These are phyloP conservation scores for Tulasnella sp. DNA, from an alignment of 768 basidiomycete species.

Conservation along the genomic window DNA sequence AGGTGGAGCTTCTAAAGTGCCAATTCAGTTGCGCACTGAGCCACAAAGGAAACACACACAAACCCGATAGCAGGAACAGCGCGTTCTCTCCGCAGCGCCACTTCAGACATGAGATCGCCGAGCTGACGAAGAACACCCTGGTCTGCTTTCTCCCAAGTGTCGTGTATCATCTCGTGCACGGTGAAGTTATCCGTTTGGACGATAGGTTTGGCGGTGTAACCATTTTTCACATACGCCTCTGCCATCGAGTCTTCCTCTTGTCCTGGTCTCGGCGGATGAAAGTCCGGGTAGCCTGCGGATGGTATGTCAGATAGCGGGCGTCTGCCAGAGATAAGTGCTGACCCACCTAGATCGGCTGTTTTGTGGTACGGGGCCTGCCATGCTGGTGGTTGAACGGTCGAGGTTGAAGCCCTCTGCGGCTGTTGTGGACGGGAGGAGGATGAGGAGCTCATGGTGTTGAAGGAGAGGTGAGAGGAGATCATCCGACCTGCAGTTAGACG, in stretches of 20 bases:
- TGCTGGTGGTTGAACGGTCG: constrained; percentile 36
- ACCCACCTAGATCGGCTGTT: constrained; percentile 57
- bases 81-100: constrained; percentile 53
- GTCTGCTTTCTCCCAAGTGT: constrained; percentile 38
- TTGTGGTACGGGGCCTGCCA: constrained; percentile 63
- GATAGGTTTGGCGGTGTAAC: constrained; percentile 34
- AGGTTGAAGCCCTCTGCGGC: neutral
- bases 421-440: constrained; percentile 1
- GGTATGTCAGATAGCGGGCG: neutral
- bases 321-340: neutral
- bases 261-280: constrained; percentile 59
- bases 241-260: constrained; percentile 69
- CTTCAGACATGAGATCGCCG: constrained; percentile 51
- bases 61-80: constrained; percentile 46
- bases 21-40: neutral
- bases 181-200: constrained; percentile 15
- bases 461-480: constrained; percentile 10
- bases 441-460: constrained; percentile 10
- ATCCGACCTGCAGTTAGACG: neutral
- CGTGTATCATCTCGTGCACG: constrained; percentile 15
- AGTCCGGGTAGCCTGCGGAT: constrained; percentile 56
- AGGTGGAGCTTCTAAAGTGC: constrained; percentile 44
- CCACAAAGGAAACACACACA: constrained; percentile 28
- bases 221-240: constrained; percentile 50
- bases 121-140: constrained; percentile 50